phyloP scores from a whole-genome alignment of 192 early-diverging fungal species.

The Coemansia sp. region DNA sequence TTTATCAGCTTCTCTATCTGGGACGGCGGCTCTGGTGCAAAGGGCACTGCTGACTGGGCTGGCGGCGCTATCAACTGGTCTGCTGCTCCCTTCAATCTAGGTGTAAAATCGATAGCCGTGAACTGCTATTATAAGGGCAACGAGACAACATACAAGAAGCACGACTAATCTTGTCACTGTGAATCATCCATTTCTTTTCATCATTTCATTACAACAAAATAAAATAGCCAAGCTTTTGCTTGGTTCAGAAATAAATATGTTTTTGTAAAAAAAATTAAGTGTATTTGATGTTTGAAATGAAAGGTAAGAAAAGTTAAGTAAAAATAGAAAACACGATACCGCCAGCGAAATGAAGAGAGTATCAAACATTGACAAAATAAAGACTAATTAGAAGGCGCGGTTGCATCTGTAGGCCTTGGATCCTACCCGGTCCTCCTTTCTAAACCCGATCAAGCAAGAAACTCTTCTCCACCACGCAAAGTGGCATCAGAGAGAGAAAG shows the following conservation, averaged over 20 bases:
- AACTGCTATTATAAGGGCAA: slow-evolving; percentile 58
- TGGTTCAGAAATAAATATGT: too few relatives aligned
- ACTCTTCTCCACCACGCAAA: neutral
- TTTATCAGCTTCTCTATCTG: slow-evolving; percentile 63
- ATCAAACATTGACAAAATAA: neutral
- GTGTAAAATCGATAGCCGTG: slow-evolving; percentile 55
- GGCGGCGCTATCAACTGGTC: slow-evolving; percentile 65
- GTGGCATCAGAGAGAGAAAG: neutral
- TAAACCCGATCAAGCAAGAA: neutral
- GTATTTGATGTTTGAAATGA: neutral
- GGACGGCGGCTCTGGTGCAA: slow-evolving; percentile 61
- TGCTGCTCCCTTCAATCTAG: slow-evolving; percentile 49
- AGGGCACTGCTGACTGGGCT: slow-evolving; percentile 62
- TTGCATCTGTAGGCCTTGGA: slow-evolving; percentile 28
- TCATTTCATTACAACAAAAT: too few relatives aligned
- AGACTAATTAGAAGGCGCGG: slow-evolving; percentile 7
- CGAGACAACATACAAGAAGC: slow-evolving; percentile 50
- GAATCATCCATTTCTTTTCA: neutral
- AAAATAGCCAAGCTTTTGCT: too few relatives aligned
- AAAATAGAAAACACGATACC: neutral
- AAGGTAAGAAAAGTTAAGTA: neutral
- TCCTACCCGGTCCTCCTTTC: slow-evolving; percentile 13
- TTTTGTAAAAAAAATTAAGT: too few relatives aligned
- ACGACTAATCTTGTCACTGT: neutral
- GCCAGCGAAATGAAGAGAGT: neutral